Conservation (phyloP, 2,329 filamentous ascomycete genomes). For the Knoxdaviesia capensis region DNA sequence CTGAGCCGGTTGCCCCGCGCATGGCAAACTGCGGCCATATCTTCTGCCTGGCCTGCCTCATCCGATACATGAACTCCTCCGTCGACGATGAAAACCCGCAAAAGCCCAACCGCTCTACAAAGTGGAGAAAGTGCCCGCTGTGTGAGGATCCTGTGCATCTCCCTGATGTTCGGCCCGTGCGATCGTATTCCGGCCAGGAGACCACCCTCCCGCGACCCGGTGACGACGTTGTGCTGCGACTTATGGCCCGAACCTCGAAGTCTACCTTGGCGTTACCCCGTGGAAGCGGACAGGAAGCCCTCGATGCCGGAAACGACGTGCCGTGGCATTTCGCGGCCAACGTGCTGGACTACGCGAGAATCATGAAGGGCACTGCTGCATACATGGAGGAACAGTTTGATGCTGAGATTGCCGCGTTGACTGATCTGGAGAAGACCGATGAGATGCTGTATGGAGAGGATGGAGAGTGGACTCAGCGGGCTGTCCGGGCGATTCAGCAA, state of each 20-base stretch:
- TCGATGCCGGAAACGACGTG: slow-evolving; percentile 52
- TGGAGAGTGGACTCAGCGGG: slow-evolving; percentile 78
- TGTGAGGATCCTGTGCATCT: slow-evolving; percentile 88
- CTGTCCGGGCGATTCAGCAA: slow-evolving; percentile 51
- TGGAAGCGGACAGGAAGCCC: slow-evolving; percentile 51
- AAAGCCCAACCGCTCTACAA: slow-evolving; percentile 47
- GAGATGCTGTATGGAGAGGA: slow-evolving; percentile 83
- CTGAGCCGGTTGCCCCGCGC: slow-evolving; percentile 74
- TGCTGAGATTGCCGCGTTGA: slow-evolving; percentile 54
- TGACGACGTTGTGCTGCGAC: slow-evolving; percentile 70
- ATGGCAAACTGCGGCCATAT: slow-evolving; percentile 98
- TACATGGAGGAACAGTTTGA: slow-evolving; percentile 76
- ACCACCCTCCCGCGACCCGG: slow-evolving; percentile 61
- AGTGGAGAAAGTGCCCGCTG: slow-evolving; percentile 91
- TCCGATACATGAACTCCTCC: slow-evolving; percentile 84
- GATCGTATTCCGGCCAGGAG: slow-evolving; percentile 84
- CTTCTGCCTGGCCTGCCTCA: slow-evolving; percentile 81
- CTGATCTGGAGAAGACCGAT: slow-evolving; percentile 67
- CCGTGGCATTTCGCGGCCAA: slow-evolving; percentile 93
- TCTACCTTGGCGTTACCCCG: slow-evolving; percentile 77
- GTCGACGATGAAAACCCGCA: slow-evolving; percentile 42
- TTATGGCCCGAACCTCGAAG: slow-evolving; percentile 62
- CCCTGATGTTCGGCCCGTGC: slow-evolving; percentile 73
- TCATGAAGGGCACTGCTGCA: slow-evolving; percentile 82
- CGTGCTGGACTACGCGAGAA: slow-evolving; percentile 79